phyloP scores from a whole-genome alignment of 1,284 basidiomycete genomes.

The Fistulinella cinereoalba region DNA sequence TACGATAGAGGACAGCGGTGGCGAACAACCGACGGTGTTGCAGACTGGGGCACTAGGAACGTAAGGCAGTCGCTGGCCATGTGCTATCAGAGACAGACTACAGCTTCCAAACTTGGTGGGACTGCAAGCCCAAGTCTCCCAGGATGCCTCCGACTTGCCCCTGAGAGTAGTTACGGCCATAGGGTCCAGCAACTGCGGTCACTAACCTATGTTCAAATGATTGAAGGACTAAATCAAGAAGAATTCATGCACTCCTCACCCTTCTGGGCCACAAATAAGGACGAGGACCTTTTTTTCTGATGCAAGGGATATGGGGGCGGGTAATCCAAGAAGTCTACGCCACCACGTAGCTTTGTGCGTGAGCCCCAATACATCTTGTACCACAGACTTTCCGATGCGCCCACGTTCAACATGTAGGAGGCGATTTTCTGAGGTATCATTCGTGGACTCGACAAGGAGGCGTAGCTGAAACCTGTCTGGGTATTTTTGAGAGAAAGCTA shows the following conservation, averaged over 20 bases:
- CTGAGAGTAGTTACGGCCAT: constrained; percentile 72
- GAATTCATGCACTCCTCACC: constrained; percentile 46
- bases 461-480: constrained; percentile 55
- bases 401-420: constrained; percentile 33
- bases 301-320: constrained; percentile 16
- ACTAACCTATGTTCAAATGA: constrained; percentile 57
- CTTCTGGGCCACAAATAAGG: constrained; percentile 76
- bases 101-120: constrained; percentile 69
- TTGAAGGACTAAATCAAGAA: constrained; percentile 3
- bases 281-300: constrained; percentile 50
- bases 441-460: constrained; percentile 59
- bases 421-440: constrained; percentile 28
- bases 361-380: constrained; percentile 43
- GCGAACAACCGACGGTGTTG: too few species aligned
- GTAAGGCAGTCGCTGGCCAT: too few species aligned
- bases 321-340: constrained; percentile 36
- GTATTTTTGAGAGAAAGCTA: constrained; percentile 43
- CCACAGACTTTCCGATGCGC: constrained; percentile 48
- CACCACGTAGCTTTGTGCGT: constrained; percentile 42
- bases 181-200: constrained; percentile 68
- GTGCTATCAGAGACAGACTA: background rate
- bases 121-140: constrained; percentile 58
- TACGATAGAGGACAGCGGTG: too few species aligned
- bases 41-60: too few species aligned
- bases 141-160: constrained; percentile 69